phyloP scores from a whole-genome alignment of 2,329 filamentous ascomycete species.

The Arachnomyces sp. region DNA sequence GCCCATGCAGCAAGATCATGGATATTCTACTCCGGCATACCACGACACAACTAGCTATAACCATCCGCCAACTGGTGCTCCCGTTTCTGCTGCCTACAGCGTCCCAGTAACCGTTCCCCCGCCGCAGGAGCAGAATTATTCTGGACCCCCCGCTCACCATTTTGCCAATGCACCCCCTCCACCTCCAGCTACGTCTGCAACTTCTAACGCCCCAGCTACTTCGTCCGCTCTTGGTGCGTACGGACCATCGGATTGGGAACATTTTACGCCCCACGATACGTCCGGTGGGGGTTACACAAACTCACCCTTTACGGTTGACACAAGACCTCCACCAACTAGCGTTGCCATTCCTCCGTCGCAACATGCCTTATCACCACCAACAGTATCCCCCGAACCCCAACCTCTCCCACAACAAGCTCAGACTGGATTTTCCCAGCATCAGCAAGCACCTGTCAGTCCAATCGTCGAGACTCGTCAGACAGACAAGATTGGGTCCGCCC shows the following conservation, averaged over 20 bases:
- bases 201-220: conserved; percentile 5
- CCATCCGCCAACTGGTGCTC: conserved; percentile 15
- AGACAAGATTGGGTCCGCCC: background rate
- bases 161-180: conserved; percentile 5
- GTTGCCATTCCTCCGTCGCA: background rate
- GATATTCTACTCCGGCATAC: conserved; percentile 8
- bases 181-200: conserved; percentile 5
- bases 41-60: conserved; percentile 6
- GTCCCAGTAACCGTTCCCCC: conserved; percentile 1
- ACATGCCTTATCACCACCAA: conserved; percentile 1
- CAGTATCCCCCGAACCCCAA: background rate
- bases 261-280: conserved; percentile 24
- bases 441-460: background rate
- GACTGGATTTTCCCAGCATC: background rate
- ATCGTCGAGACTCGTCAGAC: conserved; percentile 1
- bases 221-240: conserved; percentile 34
- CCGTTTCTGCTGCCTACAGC: conserved; percentile 13
- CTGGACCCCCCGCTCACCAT: background rate
- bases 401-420: background rate
- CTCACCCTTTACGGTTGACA: background rate
- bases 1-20: conserved; percentile 11
- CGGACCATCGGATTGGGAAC: conserved; percentile 42
- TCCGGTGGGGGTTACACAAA: conserved; percentile 7
- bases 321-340: background rate
- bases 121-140: no score